Percentiles rank a stretch among this genome's conserved stretches.
Conservation (phyloP, 106 monocot species). For the Amphibolis antarctica region DNA sequence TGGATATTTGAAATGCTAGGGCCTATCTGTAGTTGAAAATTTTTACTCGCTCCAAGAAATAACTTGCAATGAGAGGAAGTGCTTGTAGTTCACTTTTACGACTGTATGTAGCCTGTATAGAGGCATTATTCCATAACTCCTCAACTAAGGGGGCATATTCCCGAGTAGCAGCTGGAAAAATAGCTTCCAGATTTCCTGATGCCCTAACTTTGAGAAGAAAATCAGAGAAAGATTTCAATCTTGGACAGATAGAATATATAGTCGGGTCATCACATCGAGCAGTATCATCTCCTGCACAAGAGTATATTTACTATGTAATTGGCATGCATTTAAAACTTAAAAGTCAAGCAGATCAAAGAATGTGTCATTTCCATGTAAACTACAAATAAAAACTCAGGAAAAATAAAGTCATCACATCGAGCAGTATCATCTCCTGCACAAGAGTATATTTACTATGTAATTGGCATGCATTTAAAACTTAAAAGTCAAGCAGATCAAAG, state of each 20-base stretch:
- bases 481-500: slow-evolving; percentile 1
- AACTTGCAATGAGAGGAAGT: slow-evolving; percentile 51
- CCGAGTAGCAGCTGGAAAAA: slow-evolving; percentile 66
- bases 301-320: too few relatives aligned
- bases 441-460: too few relatives aligned
- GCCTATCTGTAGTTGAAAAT: too few relatives aligned
- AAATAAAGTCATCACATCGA: neutral
- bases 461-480: too few relatives aligned
- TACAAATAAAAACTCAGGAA: neutral
- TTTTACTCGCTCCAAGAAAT: slow-evolving; percentile 63
- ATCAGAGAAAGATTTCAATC: slow-evolving; percentile 60
- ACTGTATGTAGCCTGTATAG: slow-evolving; percentile 65
- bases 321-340: too few relatives aligned
- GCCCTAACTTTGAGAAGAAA: slow-evolving; percentile 61
- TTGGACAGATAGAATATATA: slow-evolving; percentile 46
- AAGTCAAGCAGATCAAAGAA: neutral
- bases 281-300: slow-evolving; percentile 16
- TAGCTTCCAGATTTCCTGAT: slow-evolving; percentile 48
- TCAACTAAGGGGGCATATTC: slow-evolving; percentile 69
- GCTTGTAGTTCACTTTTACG: slow-evolving; percentile 42
- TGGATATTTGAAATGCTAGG: too few relatives aligned
- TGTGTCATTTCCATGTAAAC: neutral
- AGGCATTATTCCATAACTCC: slow-evolving; percentile 81
- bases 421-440: slow-evolving; percentile 20
- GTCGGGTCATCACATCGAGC: slow-evolving; percentile 15